A percentile compares a stretch with the other conserved stretches of the same genome.
phyloP scores from a whole-genome alignment of 1,284 basidiomycete species.

The Papiliotrema laurentii region DNA sequence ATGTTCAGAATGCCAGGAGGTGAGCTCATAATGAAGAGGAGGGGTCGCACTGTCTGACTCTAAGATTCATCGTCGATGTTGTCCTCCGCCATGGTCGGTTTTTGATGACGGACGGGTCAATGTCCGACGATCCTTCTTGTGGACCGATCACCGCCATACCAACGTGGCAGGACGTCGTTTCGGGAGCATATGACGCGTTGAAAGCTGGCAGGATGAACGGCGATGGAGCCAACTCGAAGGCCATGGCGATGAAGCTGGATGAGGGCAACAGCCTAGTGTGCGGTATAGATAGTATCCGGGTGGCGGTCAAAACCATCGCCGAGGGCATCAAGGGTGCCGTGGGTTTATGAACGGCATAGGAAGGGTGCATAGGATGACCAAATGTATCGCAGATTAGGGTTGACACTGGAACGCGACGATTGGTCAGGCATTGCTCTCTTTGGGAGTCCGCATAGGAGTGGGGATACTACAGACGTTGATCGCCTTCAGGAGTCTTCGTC shows the following conservation, averaged over 20 bases:
- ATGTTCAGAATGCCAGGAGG: conserved; percentile 14
- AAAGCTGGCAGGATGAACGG: not conserved
- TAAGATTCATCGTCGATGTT: conserved; percentile 23
- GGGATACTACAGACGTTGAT: too few species aligned
- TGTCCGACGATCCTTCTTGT: conserved; percentile 12
- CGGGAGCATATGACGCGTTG: conserved; percentile 17
- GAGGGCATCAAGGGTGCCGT: not conserved
- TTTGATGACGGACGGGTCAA: conserved; percentile 26
- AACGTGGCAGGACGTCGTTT: conserved; percentile 10
- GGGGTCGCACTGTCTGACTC: not conserved
- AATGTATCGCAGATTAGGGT: too few species aligned
- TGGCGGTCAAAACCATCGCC: conserved; percentile 6
- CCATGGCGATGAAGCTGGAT: conserved; percentile 15
- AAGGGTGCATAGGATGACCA: too few species aligned
- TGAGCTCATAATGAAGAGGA: not conserved
- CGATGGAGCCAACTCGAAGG: not conserved
- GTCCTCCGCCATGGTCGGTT: conserved; percentile 13
- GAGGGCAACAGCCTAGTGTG: conserved; percentile 13
- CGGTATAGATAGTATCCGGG: conserved; percentile 11
- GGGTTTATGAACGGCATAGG: not conserved
- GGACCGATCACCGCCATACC: conserved; percentile 24
- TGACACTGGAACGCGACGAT: too few species aligned
- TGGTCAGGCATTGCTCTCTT: too few species aligned
- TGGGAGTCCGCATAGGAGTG: too few species aligned
- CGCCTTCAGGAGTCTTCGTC: too few species aligned